Percentiles rank a stretch among this genome's conserved stretches.
Conservation (phyloP, 2,329 filamentous ascomycete species). For the Coleophoma crateriformis region DNA sequence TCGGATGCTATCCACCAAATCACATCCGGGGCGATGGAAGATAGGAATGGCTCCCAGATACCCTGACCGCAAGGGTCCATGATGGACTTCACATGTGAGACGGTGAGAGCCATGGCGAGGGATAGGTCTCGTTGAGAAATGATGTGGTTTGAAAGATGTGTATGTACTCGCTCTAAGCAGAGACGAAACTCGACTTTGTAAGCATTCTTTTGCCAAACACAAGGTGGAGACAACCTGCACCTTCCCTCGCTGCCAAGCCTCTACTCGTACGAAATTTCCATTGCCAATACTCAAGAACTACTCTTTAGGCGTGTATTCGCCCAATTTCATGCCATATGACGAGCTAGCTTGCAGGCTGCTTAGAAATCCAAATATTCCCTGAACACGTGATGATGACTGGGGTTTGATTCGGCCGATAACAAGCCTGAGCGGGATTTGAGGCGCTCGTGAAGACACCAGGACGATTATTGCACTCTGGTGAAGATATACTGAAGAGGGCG, state of each 20-base stretch:
- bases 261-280: too few species aligned
- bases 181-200: neutral
- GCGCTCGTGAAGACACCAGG: too few species aligned
- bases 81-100: constrained; percentile 2
- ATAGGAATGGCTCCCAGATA: constrained; percentile 4
- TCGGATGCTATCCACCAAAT: constrained; percentile 6
- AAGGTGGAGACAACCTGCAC: neutral
- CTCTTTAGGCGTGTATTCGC: too few species aligned
- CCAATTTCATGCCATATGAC: neutral
- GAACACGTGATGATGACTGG: neutral
- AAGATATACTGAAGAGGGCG: too few species aligned
- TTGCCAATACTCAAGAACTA: too few species aligned
- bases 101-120: constrained; percentile 3
- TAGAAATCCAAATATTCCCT: neutral
- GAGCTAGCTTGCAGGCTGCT: neutral
- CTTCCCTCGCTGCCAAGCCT: too few species aligned
- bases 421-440: too few species aligned
- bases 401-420: too few species aligned
- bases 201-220: neutral
- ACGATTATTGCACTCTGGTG: too few species aligned
- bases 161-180: neutral
- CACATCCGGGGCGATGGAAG: constrained; percentile 7
- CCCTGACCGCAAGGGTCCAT: constrained; percentile 2
- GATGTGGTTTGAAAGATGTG: too few species aligned
- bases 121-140: too few species aligned